Base-by-base conservation (phyloP, 176 grass and related monocot genomes). In the Ampelocalamus luodianensis region DNA sequence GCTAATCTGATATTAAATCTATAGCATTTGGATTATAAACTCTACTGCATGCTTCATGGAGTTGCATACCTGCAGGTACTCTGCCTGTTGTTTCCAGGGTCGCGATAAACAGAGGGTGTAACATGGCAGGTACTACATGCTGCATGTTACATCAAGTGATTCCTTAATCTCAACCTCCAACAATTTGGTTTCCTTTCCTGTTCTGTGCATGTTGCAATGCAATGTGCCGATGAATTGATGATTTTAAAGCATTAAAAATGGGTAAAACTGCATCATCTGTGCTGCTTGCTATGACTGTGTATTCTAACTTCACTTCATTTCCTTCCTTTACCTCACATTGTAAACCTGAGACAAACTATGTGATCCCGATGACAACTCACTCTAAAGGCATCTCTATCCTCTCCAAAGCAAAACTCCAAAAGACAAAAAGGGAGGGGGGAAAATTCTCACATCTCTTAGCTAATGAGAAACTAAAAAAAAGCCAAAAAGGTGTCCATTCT, bases 291-390 rank as follows among this genome's bases (percentile, higher is more conserved):
- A 10, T 83, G 84, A 79, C 40, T 79, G 12, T 75, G 61, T 87
- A 83, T 74, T 87, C 85, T 79, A 90, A 24, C 74, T 79, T 79
- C 60, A 75, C 79, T 91, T 87, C 87, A 84, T 91, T 91, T 84
- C 80, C 85, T 91, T 91, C 89, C 61, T 91, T 84, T 87, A 91
- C 85, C 89, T 75, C 74, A 69, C 74, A 87, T 16, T 90, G 79
- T 87, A 90, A 90, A 87, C 68, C 24, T 53, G 80, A 87, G 32
- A 87, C 50, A 84, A 87, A 91, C 89, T 91, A 84, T 91, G 58
- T 87, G 66, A 74, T 55, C 60, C 76, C 68, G 68, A 80, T 59
- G 51, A 74, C 34, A 79, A 80, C 46, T 20, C 88, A 37, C 55
- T 82, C 83, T 77, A 86, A 64, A 73, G 69, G 50, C 61, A 62